These are phyloP conservation scores for Brasenia schreberi DNA, from an alignment of 164 flowering plant species.

Conservation along the genomic window DNA sequence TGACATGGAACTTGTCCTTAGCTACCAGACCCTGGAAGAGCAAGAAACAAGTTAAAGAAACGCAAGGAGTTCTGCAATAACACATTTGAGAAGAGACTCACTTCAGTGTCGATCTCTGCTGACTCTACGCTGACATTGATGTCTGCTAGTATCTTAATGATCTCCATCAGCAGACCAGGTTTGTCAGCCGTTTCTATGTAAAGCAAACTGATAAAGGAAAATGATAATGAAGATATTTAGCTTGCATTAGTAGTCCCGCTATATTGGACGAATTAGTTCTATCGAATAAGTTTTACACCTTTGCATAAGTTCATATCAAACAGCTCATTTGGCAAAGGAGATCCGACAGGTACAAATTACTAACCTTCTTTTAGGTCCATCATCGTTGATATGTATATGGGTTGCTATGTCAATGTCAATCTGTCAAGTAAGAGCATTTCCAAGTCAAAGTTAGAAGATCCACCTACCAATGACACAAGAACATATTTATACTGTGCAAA, in stretches of 20 bases:
- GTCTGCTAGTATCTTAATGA: conserved; percentile 70
- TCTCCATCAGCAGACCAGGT: conserved; percentile 73
- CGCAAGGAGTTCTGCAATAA: not conserved
- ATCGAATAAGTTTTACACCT: no score
- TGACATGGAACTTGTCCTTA: conserved; percentile 85
- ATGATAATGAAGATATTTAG: no score
- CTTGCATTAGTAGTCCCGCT: no score
- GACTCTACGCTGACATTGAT: conserved; percentile 78
- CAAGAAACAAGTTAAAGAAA: not conserved
- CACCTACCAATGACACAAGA: not conserved
- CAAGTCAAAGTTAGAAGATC: not conserved
- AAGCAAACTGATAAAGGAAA: conserved; percentile 49
- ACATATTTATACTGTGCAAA: no score
- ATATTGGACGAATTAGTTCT: no score
- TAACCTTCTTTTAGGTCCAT: conserved; percentile 91
- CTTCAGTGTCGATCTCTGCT: conserved; percentile 94
- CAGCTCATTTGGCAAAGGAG: no score
- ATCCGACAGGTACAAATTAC: conserved; percentile 5
- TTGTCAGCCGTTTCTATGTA: conserved; percentile 93
- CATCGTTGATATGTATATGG: conserved; percentile 64
- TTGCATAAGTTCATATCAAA: no score
- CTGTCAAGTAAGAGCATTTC: conserved; percentile 19
- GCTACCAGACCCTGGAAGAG: conserved; percentile 31
- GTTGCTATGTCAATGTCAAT: conserved; percentile 86
- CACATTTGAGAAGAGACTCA: conserved; percentile 11